These are phyloP conservation scores for Penicillium egyptiacum DNA, from an alignment of 495 filamentous ascomycete species.

Conservation along the genomic window DNA sequence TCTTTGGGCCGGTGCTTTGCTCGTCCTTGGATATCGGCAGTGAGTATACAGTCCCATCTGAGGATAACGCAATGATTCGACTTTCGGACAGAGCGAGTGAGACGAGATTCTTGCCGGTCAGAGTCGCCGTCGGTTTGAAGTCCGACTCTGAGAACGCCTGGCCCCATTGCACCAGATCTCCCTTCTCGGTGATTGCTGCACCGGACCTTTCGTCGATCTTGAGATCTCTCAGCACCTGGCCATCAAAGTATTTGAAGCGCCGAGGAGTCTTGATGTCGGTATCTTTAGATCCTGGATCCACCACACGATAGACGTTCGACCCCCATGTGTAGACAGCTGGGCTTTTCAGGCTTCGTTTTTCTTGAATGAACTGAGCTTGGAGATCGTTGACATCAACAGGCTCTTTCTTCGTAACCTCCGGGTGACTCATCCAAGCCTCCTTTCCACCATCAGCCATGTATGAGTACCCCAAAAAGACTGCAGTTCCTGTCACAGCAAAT, in stretches of 20 bases:
- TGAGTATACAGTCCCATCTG: conserved; percentile 80
- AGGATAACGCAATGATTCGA: conserved; percentile 76
- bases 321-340: conserved; percentile 95
- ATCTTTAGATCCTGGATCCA: conserved; percentile 80
- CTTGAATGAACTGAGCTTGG: conserved; percentile 76
- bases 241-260: conserved; percentile 79
- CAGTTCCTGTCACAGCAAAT: conserved; percentile 37
- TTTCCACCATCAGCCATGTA: conserved; percentile 29
- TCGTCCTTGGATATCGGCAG: conserved; percentile 73
- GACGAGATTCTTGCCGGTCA: conserved; percentile 77
- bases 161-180: conserved; percentile 93
- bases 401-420: conserved; percentile 22
- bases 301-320: conserved; percentile 79
- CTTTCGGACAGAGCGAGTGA: conserved; percentile 74
- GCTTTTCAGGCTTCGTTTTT: conserved; percentile 83
- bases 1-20: conserved; percentile 63
- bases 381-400: conserved; percentile 52
- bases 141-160: conserved; percentile 62
- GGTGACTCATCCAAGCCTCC: conserved; percentile 20
- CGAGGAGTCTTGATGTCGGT: conserved; percentile 73
- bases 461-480: conserved; percentile 39
- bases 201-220: conserved; percentile 82
- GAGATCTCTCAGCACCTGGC: conserved; percentile 79
- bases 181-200: conserved; percentile 84
- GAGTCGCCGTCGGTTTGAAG: conserved; percentile 62